Evolutionary conservation across 2,329 filamentous ascomycete species (phyloP).

Genomic region (Rhinocladiella similis): DNA sequence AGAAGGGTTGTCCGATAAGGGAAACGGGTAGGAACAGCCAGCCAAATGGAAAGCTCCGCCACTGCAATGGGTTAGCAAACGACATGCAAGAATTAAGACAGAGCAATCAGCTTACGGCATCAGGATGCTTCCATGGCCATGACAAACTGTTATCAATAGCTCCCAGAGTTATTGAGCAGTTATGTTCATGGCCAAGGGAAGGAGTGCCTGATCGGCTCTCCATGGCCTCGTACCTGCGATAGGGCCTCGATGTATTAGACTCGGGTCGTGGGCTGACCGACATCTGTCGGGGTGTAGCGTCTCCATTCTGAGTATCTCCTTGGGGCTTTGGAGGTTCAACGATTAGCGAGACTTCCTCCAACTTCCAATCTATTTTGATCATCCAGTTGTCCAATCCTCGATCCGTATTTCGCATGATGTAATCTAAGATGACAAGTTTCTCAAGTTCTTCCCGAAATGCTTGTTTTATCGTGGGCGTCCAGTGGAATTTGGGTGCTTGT

Average conservation of each 20-base stretch:
- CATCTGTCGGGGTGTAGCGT: conserved; percentile 64
- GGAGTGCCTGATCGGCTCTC: conserved; percentile 59
- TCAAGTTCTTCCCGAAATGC: conserved; percentile 93
- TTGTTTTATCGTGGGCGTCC: conserved; percentile 86
- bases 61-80: conserved; percentile 41
- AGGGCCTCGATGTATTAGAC: conserved; percentile 52
- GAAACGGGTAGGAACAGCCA: conserved; percentile 98
- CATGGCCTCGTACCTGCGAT: conserved; percentile 82
- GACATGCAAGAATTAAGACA: not conserved
- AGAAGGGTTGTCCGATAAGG: conserved; percentile 93
- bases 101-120: conserved; percentile 61
- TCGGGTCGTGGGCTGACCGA: conserved; percentile 46
- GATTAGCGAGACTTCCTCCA: conserved; percentile 78
- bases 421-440: conserved; percentile 95
- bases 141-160: conserved; percentile 98
- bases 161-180: conserved; percentile 60
- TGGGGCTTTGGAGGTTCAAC: conserved; percentile 77
- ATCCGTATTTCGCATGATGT: conserved; percentile 99
- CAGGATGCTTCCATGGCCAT: conserved; percentile 98
- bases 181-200: conserved; percentile 36
- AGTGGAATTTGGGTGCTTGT: conserved; percentile 63
- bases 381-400: conserved; percentile 98
- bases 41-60: conserved; percentile 90
- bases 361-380: conserved; percentile 91
- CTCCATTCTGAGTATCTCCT: conserved; percentile 47